These are phyloP conservation scores for Globisporangium emineosum DNA, from an alignment of 352 stramenopile species.

Conservation along the genomic window DNA sequence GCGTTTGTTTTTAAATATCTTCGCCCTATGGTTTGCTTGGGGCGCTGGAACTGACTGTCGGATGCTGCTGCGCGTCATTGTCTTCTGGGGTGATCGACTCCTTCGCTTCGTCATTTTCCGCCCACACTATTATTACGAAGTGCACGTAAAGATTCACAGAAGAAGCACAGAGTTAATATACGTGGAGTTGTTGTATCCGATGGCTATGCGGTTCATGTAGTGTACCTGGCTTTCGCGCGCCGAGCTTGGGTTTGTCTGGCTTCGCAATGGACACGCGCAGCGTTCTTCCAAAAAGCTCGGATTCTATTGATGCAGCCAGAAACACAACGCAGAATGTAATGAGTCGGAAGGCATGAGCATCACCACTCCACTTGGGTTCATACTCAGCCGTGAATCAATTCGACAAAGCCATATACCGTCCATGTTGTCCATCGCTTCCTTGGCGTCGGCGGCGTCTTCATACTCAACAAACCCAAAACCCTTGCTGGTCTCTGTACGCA, in stretches of 20 bases:
- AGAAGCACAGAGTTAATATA: not conserved
- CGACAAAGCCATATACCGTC: slow-evolving; percentile 52
- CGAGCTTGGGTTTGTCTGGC: slow-evolving; percentile 71
- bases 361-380: not conserved
- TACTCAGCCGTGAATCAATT: not conserved
- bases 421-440: slow-evolving; percentile 95
- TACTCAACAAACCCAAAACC: slow-evolving; percentile 95
- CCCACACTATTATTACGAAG: slow-evolving; percentile 49
- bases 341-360: not conserved
- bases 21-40: slow-evolving; percentile 13
- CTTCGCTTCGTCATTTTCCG: slow-evolving; percentile 38
- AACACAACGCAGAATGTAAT: not conserved
- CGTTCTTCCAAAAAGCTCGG: slow-evolving; percentile 90
- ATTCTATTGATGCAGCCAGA: slow-evolving; percentile 36
- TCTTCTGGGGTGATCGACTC: slow-evolving; percentile 18
- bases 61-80: not conserved
- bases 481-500: slow-evolving; percentile 65
- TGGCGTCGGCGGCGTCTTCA: slow-evolving; percentile 85
- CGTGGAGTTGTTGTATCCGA: not conserved
- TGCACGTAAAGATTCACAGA: not conserved
- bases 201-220: not conserved
- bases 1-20: slow-evolving; percentile 16
- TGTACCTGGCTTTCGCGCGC: slow-evolving; percentile 72
- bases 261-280: slow-evolving; percentile 92
- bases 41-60: slow-evolving; percentile 6